Conservation (phyloP, 73 alveolate species). For the Blepharisma stoltei region DNA sequence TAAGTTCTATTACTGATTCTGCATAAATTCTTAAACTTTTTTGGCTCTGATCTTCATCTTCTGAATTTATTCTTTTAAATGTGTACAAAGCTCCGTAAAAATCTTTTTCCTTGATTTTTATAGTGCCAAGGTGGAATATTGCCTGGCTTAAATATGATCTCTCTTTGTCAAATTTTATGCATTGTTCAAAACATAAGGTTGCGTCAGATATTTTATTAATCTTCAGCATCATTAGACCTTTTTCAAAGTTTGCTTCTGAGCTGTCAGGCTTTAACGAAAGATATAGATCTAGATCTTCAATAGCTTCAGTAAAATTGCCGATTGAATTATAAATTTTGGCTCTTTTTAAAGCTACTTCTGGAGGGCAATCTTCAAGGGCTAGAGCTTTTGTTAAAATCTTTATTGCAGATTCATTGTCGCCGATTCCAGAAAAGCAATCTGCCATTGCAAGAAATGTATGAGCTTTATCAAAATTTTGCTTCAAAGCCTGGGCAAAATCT, state of each 20-base stretch:
- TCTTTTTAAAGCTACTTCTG: slow-evolving; percentile 2
- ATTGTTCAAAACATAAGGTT: slow-evolving; percentile 10
- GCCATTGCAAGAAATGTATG: neutral
- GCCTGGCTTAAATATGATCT: neutral
- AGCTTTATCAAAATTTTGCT: neutral
- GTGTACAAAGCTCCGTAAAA: slow-evolving; percentile 12
- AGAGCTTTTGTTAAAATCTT: slow-evolving; percentile 5
- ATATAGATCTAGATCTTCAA: neutral
- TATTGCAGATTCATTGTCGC: neutral
- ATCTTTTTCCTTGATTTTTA: slow-evolving; percentile 7
- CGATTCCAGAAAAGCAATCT: slow-evolving; percentile 6
- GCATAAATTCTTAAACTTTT: neutral
- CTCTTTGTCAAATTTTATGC: neutral
- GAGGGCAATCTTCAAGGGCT: neutral
- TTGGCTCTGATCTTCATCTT: slow-evolving; percentile 4
- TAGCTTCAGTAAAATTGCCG: neutral
- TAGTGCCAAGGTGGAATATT: neutral
- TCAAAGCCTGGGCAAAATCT: neutral
- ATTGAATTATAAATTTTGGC: neutral
- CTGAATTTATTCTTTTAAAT: slow-evolving; percentile 3
- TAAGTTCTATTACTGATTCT: neutral
- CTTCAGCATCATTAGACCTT: neutral
- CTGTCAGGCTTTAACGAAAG: neutral
- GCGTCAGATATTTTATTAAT: neutral
- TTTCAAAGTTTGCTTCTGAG: neutral